Evolutionary conservation across 148 eudicot species (phyloP), one percentile per base, ranked within the genome.

Genomic region (Rhododendron williamsianum): DNA sequence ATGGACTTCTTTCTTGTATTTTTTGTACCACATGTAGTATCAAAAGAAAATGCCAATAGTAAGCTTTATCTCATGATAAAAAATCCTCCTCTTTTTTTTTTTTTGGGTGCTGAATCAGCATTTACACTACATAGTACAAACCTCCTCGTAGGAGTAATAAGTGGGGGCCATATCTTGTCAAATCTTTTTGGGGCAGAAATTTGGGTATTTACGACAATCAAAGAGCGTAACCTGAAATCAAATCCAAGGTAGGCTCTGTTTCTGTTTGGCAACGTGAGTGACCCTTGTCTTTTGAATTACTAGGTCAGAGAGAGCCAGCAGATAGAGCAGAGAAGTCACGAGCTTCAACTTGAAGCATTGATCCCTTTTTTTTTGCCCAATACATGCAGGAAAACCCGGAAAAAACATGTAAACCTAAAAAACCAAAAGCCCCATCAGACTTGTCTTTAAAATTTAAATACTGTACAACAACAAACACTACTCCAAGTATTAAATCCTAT

Each of bases 351-450:
- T 41, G 45, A 41, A 41, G 45, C 45, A 41, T 41, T 41, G 45
- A 41, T 41, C 45, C 45, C 45, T 41, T 5, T 41, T 41, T 41
- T 41, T 41, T 41, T 0, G 7, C 45, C 63, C 76, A 87, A 86
- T 82, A 82, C 90, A 78, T 85, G 90, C 90, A 90, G 18, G 84
- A 85, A 82, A 87, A 88, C 18, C 73, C 21, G 81, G 77, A 81
- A 7, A 41, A 79, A 65, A 65, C 41, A 76, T 76, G 78, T 45
- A 63, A 41, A 67, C 54, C 77, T 19, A 10, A 35, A 21, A 51
- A 6, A 41, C 82, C 43, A 52, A 52, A 23, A 38, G 82, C 13
- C 35, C 76, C 80, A 10, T 83, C 52, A 83, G 80, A 73, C 67
- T 83, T 12, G 35, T 51, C 54, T 74, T 41, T 6, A 41, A 41